These are phyloP conservation scores for Cytauxzoon felis DNA, from an alignment of 169 alveolate species.

Conservation along the genomic window DNA sequence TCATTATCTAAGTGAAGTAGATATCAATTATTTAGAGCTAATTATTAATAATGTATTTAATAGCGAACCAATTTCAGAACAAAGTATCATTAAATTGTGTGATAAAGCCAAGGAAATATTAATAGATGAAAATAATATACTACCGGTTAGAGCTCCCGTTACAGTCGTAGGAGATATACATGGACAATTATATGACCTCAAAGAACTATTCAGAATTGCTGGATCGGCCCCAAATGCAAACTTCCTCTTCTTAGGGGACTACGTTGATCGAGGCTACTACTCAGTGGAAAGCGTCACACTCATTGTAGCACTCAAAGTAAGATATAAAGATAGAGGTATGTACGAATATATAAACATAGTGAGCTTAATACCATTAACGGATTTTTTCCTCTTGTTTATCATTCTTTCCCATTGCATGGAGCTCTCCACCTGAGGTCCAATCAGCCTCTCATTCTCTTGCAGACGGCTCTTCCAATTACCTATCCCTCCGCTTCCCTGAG, in stretches of 20 bases:
- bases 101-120: conserved; percentile 48
- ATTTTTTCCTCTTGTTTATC: not conserved
- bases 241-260: conserved; percentile 96
- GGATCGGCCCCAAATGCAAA: conserved; percentile 91
- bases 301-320: conserved; percentile 87
- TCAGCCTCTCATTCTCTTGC: no score
- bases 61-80: conserved; percentile 47
- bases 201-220: conserved; percentile 93
- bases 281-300: conserved; percentile 91
- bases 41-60: conserved; percentile 30
- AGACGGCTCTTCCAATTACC: no score
- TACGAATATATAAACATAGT: conserved; percentile 13
- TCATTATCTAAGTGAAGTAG: conserved; percentile 40
- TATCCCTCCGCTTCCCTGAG: no score
- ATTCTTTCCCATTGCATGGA: not conserved
- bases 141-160: conserved; percentile 84
- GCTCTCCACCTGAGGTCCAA: not conserved
- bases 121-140: conserved; percentile 30
- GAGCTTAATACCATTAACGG: not conserved
- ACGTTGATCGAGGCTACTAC: conserved; percentile 96
- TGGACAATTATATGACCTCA: conserved; percentile 94
- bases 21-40: conserved; percentile 29
- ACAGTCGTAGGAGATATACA: conserved; percentile 96
- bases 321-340: conserved; percentile 81
- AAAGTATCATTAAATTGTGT: conserved; percentile 36